These are phyloP conservation scores for Solanum ossicruentum DNA, from an alignment of 257 asterid species.

Conservation along the genomic window DNA sequence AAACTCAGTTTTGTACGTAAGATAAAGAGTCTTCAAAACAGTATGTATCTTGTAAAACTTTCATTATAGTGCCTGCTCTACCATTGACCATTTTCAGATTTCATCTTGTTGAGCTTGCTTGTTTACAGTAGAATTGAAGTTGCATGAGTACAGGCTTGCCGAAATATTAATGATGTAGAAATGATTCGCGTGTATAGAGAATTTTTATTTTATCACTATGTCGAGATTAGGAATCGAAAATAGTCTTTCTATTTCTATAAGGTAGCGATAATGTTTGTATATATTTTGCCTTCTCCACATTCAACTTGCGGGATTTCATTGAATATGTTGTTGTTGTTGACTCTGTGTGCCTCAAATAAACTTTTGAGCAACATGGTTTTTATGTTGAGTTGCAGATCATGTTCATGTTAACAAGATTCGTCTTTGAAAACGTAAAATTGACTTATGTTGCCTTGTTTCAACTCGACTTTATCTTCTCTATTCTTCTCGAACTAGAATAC, in stretches of 20 bases:
- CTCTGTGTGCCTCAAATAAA: background rate
- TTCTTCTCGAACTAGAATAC: background rate
- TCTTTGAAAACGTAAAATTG: background rate
- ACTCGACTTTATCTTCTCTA: background rate
- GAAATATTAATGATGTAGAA: background rate
- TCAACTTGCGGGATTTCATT: no score
- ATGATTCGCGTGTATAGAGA: background rate
- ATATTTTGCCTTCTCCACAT: no score
- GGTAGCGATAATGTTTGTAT: fast-evolving
- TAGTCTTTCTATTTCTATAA: no score
- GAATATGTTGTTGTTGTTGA: no score
- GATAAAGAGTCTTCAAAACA: no score
- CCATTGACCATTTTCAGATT: background rate
- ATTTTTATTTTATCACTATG: background rate
- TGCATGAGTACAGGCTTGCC: background rate
- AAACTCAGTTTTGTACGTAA: background rate
- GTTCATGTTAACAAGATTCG: background rate
- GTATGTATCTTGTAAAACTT: background rate
- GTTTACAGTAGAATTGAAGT: background rate
- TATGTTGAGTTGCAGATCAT: background rate
- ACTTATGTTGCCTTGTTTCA: background rate
- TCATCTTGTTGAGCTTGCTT: background rate
- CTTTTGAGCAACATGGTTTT: background rate
- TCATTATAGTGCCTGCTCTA: background rate
- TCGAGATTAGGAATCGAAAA: background rate